Base-by-base conservation (phyloP, 768 basidiomycete species). In the Rubroboletus pulcherrimus region DNA sequence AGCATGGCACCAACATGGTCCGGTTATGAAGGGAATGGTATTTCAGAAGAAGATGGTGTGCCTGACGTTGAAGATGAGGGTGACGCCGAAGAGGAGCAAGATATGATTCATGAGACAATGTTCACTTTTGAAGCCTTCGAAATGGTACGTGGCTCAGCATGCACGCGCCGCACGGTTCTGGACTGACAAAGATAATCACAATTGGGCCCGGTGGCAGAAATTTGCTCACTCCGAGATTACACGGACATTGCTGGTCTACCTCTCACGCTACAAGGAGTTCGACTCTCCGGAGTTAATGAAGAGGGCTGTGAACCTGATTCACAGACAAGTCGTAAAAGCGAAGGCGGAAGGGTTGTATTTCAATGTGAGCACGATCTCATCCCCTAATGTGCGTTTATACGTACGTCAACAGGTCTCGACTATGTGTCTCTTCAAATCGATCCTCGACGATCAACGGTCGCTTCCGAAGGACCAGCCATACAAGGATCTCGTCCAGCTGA, bases 311-410 rank as follows among this genome's bases (percentile, higher is more conserved):
- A 83, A 81, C 61, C 74, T 99, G 62, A 79, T 99, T 63, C 92
- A 98, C 68, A 83, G 97, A 14, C 92, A 96, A 60, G 94, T 87
- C 43, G 84, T 99, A 57, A 86, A 82, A 63, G 87, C 88, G 15
- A 94, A 97, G 69, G 92, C 93, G 1, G 97, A 98, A 68, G 96
- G 89, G 0, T 73, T 99, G 9, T 98, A 93, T 73, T 99, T 96
- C 82, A 92, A 95, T 74, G 96, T 93, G 56, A 51, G 81, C 71
- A 46, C 33, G 9, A 19, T 30, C 40, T 48, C 47, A 40, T 24
- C 15, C 37, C 49, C 38, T 57, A 29, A 35, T 46, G 38, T n/a
- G 33, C 48, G 49, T 58, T 59, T 35, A 57, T 49, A 48, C 39
- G 60, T 59, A 69, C 57, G 55, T 71, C 55, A 56, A 55, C 71